phyloP scores from a whole-genome alignment of 257 asterid species.

The Fraxinus americana region DNA sequence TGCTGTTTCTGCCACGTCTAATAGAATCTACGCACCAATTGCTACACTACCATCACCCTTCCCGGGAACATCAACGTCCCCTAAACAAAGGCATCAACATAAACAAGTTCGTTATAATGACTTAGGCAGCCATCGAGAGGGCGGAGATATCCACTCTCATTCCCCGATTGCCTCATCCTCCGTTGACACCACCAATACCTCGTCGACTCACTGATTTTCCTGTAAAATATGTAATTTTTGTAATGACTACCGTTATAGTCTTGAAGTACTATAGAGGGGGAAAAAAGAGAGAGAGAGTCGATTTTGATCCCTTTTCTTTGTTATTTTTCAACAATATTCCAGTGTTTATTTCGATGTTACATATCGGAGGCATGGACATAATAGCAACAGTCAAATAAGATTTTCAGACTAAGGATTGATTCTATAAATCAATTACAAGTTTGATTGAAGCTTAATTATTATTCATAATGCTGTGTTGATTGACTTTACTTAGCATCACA shows the following conservation, averaged over 20 bases:
- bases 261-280: neutral
- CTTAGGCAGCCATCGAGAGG: slow-evolving; percentile 26
- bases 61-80: slow-evolving; percentile 35
- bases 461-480: neutral
- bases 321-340: neutral
- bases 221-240: slow-evolving; percentile 31
- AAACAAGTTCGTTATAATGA: slow-evolving; percentile 16
- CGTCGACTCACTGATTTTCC: slow-evolving; percentile 26
- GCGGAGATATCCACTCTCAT: slow-evolving; percentile 11
- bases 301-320: neutral
- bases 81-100: slow-evolving; percentile 25
- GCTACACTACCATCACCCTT: slow-evolving; percentile 50
- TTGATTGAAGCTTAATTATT: neutral
- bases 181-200: slow-evolving; percentile 27
- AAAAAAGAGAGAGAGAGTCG: neutral
- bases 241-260: slow-evolving; percentile 6
- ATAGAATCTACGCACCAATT: slow-evolving; percentile 64
- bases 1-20: slow-evolving; percentile 39
- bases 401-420: neutral
- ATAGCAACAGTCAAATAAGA: neutral
- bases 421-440: too few relatives aligned
- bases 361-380: neutral
- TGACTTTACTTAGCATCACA: too few relatives aligned
- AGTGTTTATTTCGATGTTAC: neutral
- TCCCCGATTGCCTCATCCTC: slow-evolving; percentile 31